Conservation (phyloP, 1,284 basidiomycete species). For the Apiotrichum sp. region DNA sequence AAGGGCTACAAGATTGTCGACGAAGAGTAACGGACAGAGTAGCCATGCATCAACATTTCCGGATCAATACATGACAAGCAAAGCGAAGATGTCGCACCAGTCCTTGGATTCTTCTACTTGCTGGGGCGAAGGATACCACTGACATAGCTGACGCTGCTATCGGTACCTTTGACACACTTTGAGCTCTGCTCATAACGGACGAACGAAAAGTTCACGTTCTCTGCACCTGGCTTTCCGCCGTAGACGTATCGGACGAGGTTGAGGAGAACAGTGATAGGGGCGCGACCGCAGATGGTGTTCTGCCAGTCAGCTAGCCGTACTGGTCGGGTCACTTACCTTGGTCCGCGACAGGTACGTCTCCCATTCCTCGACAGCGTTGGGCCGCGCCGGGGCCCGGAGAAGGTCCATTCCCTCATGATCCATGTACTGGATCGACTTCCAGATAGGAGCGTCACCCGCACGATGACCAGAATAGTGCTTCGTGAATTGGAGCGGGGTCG, state of each 20-base stretch:
- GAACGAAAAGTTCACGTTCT: constrained; percentile 53
- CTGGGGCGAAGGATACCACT: constrained; percentile 53
- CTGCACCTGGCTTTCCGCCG: constrained; percentile 43
- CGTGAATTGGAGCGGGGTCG: constrained; percentile 51
- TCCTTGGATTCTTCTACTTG: neutral
- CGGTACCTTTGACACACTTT: constrained; percentile 59
- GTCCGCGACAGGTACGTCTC: constrained; percentile 70
- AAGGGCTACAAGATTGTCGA: constrained; percentile 56
- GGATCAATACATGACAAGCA: neutral
- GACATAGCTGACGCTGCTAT: constrained; percentile 93
- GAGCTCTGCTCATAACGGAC: constrained; percentile 90
- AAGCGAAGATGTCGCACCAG: neutral
- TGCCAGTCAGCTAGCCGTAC: constrained; percentile 28
- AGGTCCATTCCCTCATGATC: constrained; percentile 42
- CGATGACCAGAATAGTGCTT: neutral
- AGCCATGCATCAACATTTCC: constrained; percentile 18
- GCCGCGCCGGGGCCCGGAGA: constrained; percentile 31
- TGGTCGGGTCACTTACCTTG: constrained; percentile 26
- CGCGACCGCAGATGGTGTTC: constrained; percentile 96
- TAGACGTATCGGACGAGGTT: constrained; percentile 65
- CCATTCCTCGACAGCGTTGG: constrained; percentile 60
- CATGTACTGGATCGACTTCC: constrained; percentile 49
- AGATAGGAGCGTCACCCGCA: constrained; percentile 66
- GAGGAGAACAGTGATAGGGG: constrained; percentile 88
- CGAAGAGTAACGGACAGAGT: constrained; percentile 27